Percentiles rank a stretch among this genome's conserved stretches.
These are phyloP conservation scores for Candida tropicalis DNA, from an alignment of 1,139 yeast species.

Conservation along the genomic window DNA sequence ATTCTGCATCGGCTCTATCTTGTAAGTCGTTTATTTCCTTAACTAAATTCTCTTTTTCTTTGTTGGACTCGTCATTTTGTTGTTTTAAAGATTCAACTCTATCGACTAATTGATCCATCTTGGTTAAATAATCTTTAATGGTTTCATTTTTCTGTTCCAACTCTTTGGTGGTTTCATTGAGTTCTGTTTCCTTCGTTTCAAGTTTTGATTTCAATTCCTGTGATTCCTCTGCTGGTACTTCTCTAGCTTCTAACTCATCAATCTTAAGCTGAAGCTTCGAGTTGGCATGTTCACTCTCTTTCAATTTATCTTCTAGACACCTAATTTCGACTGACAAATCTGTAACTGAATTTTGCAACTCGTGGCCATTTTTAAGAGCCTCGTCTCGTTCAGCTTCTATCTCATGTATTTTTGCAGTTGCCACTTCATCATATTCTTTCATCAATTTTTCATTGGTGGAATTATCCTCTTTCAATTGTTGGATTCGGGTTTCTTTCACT, in stretches of 20 bases:
- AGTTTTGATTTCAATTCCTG: slow-evolving; percentile 6
- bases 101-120: slow-evolving; percentile 26
- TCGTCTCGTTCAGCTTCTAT: slow-evolving; percentile 24
- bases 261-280: slow-evolving; percentile 24
- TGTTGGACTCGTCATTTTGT: slow-evolving; percentile 11
- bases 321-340: slow-evolving; percentile 23
- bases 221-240: slow-evolving; percentile 8
- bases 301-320: slow-evolving; percentile 17
- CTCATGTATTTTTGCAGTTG: slow-evolving; percentile 19
- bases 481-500: background rate
- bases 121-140: slow-evolving; percentile 27
- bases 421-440: slow-evolving; percentile 14
- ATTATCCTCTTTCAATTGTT: slow-evolving; percentile 25
- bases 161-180: slow-evolving; percentile 9
- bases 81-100: slow-evolving; percentile 22
- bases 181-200: background rate
- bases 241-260: slow-evolving; percentile 19
- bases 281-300: slow-evolving; percentile 20
- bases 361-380: slow-evolving; percentile 19
- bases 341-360: slow-evolving; percentile 4
- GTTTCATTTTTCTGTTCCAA: slow-evolving; percentile 24
- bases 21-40: slow-evolving; percentile 38
- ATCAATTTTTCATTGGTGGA: slow-evolving; percentile 24
- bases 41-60: slow-evolving; percentile 3
- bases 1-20: slow-evolving; percentile 30